Base-by-base conservation (phyloP, 75 land plant species). In the Sequoia sempervirens region DNA sequence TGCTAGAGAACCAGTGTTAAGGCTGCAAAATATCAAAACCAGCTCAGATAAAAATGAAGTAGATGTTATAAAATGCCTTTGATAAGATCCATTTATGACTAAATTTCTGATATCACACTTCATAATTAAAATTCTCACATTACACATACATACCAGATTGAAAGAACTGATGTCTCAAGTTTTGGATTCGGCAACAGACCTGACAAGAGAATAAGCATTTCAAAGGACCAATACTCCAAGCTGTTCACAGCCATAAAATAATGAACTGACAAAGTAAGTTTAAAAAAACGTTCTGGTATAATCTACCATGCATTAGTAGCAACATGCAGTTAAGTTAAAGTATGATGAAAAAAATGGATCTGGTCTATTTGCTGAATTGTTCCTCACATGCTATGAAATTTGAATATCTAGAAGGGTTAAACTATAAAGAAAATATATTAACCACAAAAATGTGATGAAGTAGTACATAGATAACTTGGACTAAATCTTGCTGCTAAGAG, bases 201-300 rank as follows among this genome's bases (percentile, higher is more conserved):
- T 36, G 95, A 86, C 20, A 94, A 80, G 38, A 95, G 85, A 23
- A 95, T 89, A 17, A 92, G 75, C 79, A 84, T 76, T 74, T 95
- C 96, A 56, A 90, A 92, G n/a, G 93, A 88, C 97, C 96, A 95
- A 26, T 38, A 89, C 75, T 94, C 96, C 75, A 95, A 86, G 83
- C 96, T 93, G 95, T 58, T 18, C 8, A 34, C 15, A 46, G 11
- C 11, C n/a, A 32, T 69, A 66, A 7, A 41, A 58, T 56, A 43
- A 69, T 11, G 2, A 54, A 50, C 54, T 32, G 2, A 46, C 34
- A 32, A 70, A 10, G 30, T 50, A 50, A 50, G 53, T 50, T 50
- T 11, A 5, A 32, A 2, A 10, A 68, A 68, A 20, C 23, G 6
- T 18, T 20, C 61, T 56, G 26, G 5, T 56, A 23, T 61, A 61